These are phyloP conservation scores for Canavalia gladiata DNA, from an alignment of 306 rosid species.

Conservation along the genomic window DNA sequence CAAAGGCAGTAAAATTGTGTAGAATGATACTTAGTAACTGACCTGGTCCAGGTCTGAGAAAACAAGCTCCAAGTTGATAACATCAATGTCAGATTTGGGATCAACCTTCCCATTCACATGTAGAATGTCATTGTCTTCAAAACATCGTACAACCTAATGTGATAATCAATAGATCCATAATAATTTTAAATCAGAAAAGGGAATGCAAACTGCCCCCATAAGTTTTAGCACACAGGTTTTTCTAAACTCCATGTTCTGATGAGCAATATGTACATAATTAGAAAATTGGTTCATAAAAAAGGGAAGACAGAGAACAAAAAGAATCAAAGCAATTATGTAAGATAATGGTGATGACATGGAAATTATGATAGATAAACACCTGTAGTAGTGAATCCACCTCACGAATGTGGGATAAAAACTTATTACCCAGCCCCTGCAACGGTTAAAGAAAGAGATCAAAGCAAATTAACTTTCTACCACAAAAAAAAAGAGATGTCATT, in stretches of 20 bases:
- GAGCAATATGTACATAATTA: conserved; percentile 21
- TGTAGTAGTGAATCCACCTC: conserved; percentile 98
- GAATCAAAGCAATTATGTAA: conserved; percentile 20
- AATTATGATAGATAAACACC: conserved; percentile 56
- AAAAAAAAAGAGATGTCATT: neutral
- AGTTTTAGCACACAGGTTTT: neutral
- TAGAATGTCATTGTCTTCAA: conserved; percentile 93
- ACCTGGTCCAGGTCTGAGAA: conserved; percentile 99
- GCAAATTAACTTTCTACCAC: conserved; percentile 12
- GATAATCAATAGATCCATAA: conserved; percentile 43
- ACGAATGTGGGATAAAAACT: conserved; percentile 90
- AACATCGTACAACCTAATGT: conserved; percentile 87
- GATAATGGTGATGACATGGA: conserved; percentile 31
- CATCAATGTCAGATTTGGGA: conserved; percentile 91
- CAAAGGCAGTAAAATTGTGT: conserved; percentile 30
- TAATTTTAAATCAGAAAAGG: conserved; percentile 37
- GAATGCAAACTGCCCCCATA: conserved; percentile 6
- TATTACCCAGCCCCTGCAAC: conserved; percentile 95
- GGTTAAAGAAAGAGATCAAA: conserved; percentile 32
- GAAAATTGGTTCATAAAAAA: conserved; percentile 14
- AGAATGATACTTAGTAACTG: conserved; percentile 48
- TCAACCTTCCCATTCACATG: conserved; percentile 94
- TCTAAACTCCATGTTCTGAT: neutral
- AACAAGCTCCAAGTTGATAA: conserved; percentile 94
- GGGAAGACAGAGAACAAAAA: conserved; percentile 25